Base-by-base conservation (phyloP, 306 rosid species). In the Aeschynomene evenia region DNA sequence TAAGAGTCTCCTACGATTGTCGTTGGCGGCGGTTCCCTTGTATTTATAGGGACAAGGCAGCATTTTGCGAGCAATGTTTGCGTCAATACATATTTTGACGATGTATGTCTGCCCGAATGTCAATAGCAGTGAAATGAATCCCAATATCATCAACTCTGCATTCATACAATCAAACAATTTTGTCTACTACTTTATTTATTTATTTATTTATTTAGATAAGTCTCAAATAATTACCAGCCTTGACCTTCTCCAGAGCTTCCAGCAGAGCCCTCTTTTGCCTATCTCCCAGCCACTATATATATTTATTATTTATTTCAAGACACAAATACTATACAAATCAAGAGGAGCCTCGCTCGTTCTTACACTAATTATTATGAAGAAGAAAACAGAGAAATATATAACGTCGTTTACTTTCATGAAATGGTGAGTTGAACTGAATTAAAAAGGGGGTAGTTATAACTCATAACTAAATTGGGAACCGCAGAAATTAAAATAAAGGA, bases 101-200 rank as follows among this genome's bases (percentile, higher is more conserved):
- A 95, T 89, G 81, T 83, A 95, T 24, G 28, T 81, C 77, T 95
- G 99, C 7, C 97, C 84, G 51, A 95, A 95, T 51, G 97, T 91
- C 82, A 95, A 71, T 68, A 95, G 80, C 21, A 95, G 77, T 6
- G 99, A 95, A 79, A 95, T 81, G 87, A 95, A 95, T 31, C 99
- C 99, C 16, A 95, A 77, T 83, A 95, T 59, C 99, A 95, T 95
- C 91, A 95, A 66, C 86, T 95, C 99, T 95, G 99, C 83, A 80
- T 71, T n/a, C n/a, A n/a, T n/a, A n/a, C n/a, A n/a, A n/a, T n/a
- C n/a, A n/a, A n/a, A n/a, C n/a, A n/a, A n/a, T n/a, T n/a, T n/a
- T n/a, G n/a, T n/a, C n/a, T n/a, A n/a, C n/a, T n/a, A n/a, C n/a
- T n/a, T n/a, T n/a, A n/a, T n/a, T n/a, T n/a, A n/a, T n/a, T n/a